Percentiles rank a stretch among this genome's conserved stretches.
Evolutionary conservation across 208 protist species (phyloP).

Genomic region (Leishmania amazonensis): DNA sequence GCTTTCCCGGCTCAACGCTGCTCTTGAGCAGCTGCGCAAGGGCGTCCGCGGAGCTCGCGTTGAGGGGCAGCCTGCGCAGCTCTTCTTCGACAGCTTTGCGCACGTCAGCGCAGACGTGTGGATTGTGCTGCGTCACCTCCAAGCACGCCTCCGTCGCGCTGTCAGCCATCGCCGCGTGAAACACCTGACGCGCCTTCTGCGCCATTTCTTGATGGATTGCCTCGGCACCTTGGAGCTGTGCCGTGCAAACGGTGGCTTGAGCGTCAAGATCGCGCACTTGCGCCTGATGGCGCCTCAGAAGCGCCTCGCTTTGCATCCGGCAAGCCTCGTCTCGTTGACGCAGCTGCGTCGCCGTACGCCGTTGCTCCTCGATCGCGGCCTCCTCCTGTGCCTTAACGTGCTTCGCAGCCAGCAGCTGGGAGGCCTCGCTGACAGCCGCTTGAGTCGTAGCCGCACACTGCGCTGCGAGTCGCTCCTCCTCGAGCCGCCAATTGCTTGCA

Average conservation of each 20-base stretch:
- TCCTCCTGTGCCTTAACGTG: not conserved
- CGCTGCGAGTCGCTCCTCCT: conserved; percentile 4
- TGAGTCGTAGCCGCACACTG: conserved; percentile 15
- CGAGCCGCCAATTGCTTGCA: not conserved
- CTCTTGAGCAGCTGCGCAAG: not conserved
- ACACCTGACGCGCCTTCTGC: not conserved
- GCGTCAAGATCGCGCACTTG: conserved; percentile 10
- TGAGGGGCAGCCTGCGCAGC: conserved; percentile 8
- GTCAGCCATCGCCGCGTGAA: conserved; percentile 8
- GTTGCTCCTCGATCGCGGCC: not conserved
- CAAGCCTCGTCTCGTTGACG: not conserved
- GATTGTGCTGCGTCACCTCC: conserved; percentile 5
- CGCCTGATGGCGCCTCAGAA: not conserved
- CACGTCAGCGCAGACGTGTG: conserved; percentile 9
- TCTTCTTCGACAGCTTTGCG: conserved; percentile 10
- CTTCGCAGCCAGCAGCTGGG: not conserved
- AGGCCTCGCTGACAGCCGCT: conserved; percentile 2
- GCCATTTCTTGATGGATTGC: not conserved
- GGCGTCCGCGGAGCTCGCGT: conserved; percentile 4
- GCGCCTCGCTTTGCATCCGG: not conserved
- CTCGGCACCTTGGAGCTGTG: not conserved
- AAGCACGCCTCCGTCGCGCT: conserved; percentile 20
- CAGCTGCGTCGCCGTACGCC: not conserved
- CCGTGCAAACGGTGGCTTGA: conserved; percentile 4
- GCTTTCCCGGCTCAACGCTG: not conserved